Conservation (phyloP, 2,329 filamentous ascomycete genomes). For the Aschersonia sp. region DNA sequence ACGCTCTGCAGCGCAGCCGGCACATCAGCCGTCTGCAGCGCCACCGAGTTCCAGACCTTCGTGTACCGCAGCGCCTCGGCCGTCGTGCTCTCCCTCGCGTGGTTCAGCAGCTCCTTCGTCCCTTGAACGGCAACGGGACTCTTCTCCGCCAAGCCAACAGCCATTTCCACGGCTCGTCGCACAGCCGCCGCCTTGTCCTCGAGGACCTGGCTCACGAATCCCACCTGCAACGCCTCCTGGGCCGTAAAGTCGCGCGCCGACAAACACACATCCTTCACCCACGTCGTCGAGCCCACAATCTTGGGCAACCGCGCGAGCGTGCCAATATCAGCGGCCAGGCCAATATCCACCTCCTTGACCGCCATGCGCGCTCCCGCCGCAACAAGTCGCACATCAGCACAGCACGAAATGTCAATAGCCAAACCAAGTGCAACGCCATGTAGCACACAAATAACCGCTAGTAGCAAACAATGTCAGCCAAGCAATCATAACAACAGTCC, state of each 20-base stretch:
- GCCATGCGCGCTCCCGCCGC: conserved; percentile 45
- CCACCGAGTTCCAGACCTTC: conserved; percentile 72
- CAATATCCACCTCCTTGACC: conserved; percentile 75
- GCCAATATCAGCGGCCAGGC: conserved; percentile 66
- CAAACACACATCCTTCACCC: conserved; percentile 68
- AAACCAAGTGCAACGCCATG: conserved; percentile 69
- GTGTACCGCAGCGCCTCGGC: conserved; percentile 75
- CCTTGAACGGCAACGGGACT: conserved; percentile 78
- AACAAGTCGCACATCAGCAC: conserved; percentile 57
- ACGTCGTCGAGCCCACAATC: conserved; percentile 53
- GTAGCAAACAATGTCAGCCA: background rate
- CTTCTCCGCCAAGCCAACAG: conserved; percentile 56
- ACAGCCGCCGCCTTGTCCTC: conserved; percentile 50
- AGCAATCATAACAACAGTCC: background rate
- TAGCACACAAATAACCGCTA: conserved; percentile 67
- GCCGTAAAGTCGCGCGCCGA: conserved; percentile 56
- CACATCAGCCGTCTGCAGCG: conserved; percentile 70
- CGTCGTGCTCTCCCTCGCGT: conserved; percentile 63
- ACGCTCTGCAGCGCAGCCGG: conserved; percentile 60
- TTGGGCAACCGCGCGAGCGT: conserved; percentile 62
- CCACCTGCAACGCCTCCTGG: conserved; percentile 54
- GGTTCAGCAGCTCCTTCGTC: conserved; percentile 79
- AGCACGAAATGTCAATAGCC: conserved; percentile 58
- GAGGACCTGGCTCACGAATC: conserved; percentile 54
- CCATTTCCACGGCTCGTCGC: conserved; percentile 46